Base-by-base conservation (phyloP, 176 grass and related monocot genomes). In the Chloris gayana region DNA sequence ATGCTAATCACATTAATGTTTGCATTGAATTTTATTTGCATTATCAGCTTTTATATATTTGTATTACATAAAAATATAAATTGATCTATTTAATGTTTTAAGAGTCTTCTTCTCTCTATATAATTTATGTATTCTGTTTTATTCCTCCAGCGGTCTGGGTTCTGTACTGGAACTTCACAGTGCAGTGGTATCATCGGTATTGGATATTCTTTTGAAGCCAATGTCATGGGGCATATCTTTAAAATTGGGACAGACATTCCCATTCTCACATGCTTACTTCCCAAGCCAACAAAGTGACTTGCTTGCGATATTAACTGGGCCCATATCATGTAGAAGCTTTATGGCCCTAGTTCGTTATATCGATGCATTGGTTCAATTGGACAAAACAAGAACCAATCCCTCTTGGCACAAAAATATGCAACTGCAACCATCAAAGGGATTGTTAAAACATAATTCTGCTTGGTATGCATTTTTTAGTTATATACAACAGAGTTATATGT, bases 131-230 rank as follows among this genome's bases (percentile, higher is more conserved):
- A 50, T 42, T 75, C 69, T 56, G 1, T 34, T 64, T 68, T 88
- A 22, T 75, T 81, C 67, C 56, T 86, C 69, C 87, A 97, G 94
- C 70, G 91, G 94, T 77, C 70, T 90, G 49, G 35, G 67, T 89
- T 86, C 85, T 69, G 72, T 94, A 68, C 84, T 87, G 38, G 87
- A 85, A 75, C 83, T 92, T 92, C 78, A 88, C 46, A 90, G 66
- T 51, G 82, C 73, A 71, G 47, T 94, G 67, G 89, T 92, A 65
- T 91, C 74, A 30, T 94, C 87, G 9, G 81, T 91, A 73, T 80
- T 97, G 77, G 89, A 97, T 82, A 77, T 94, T 81, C 88, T 94
- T 82, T 79, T 88, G 19, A 84, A 88, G 80, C 94, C 94, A 72
- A 85, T 83, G 76, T 81, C 82, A 64, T 97, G 94, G 91, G 87